These are phyloP conservation scores for Crithidia acanthocephali DNA, from an alignment of 208 protist species.

Conservation along the genomic window DNA sequence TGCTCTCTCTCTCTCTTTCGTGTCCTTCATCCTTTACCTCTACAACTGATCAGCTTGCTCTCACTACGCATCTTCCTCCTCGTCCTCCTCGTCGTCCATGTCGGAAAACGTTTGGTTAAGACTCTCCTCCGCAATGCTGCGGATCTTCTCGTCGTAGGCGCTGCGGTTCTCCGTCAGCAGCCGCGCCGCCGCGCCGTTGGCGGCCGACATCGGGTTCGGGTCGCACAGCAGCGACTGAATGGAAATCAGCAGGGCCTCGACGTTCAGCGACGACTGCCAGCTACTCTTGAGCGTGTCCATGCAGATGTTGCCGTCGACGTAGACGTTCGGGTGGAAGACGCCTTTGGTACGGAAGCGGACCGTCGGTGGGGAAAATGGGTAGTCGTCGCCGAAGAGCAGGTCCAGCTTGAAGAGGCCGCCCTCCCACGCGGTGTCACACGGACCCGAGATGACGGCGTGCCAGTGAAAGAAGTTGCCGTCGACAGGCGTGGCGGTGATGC, in stretches of 20 bases:
- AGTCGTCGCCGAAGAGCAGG: slow-evolving; percentile 78
- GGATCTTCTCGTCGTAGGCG: slow-evolving; percentile 93
- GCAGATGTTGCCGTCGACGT: slow-evolving; percentile 98
- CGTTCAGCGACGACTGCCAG: slow-evolving; percentile 99
- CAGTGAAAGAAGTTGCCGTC: slow-evolving; percentile 86
- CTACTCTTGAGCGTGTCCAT: slow-evolving; percentile 99
- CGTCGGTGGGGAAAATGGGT: slow-evolving; percentile 95
- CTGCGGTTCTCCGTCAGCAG: slow-evolving; percentile 96
- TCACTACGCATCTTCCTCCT: not conserved
- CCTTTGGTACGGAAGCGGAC: slow-evolving; percentile 97
- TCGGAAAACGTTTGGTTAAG: slow-evolving; percentile 77
- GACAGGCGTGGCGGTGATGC: slow-evolving; percentile 68
- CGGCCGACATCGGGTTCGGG: slow-evolving; percentile 99
- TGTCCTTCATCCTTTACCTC: no score
- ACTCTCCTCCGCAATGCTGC: slow-evolving; percentile 65
- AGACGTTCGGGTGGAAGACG: slow-evolving; percentile 99
- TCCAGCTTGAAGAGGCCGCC: slow-evolving; percentile 89
- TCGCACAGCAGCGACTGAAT: slow-evolving; percentile 99
- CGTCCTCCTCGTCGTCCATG: slow-evolving; percentile 57
- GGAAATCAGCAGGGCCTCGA: slow-evolving; percentile 98
- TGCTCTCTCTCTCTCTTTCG: not conserved
- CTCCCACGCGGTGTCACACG: slow-evolving; percentile 84
- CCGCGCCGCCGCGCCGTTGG: slow-evolving; percentile 98
- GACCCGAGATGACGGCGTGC: slow-evolving; percentile 85
- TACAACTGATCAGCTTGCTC: no score